Conservation (phyloP, 2,329 filamentous ascomycete genomes). For the Arthroderma uncinatum region DNA sequence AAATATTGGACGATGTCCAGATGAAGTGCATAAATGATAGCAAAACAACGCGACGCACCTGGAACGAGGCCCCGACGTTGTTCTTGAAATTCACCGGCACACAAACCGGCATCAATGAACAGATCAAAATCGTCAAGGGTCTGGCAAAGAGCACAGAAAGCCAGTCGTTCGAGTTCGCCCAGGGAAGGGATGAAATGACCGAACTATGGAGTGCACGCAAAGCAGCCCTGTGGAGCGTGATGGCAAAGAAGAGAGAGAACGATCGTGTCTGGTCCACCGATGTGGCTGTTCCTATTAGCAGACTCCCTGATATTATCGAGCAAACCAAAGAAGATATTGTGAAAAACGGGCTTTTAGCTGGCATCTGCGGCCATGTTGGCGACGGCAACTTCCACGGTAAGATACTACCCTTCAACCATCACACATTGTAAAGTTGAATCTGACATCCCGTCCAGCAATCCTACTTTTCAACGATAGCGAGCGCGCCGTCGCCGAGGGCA, state of each 20-base stretch:
- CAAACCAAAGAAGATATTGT: conserved; percentile 55
- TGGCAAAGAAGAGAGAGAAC: conserved; percentile 50
- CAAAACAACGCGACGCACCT: conserved; percentile 39
- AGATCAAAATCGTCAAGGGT: conserved; percentile 49
- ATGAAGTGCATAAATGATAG: conserved; percentile 59
- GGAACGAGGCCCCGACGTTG: conserved; percentile 59
- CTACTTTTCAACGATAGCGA: conserved; percentile 51
- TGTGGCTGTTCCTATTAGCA: conserved; percentile 64
- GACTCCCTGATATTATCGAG: conserved; percentile 61
- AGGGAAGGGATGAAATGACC: conserved; percentile 50
- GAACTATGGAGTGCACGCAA: conserved; percentile 69
- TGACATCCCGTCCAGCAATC: conserved; percentile 38
- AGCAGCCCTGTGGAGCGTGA: conserved; percentile 61
- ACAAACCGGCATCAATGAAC: conserved; percentile 50
- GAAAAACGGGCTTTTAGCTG: conserved; percentile 50
- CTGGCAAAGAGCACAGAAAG: conserved; percentile 46
- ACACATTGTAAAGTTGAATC: background rate
- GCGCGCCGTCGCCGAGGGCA: conserved; percentile 43
- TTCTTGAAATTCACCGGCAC: conserved; percentile 69
- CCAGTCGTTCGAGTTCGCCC: conserved; percentile 57
- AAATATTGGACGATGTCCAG: conserved; percentile 84
- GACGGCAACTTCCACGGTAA: conserved; percentile 63
- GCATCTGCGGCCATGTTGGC: conserved; percentile 62
- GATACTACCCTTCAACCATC: conserved; percentile 17
- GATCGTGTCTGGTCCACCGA: conserved; percentile 69